Evolutionary conservation across 1,284 basidiomycete species (phyloP), one percentile per base, ranked within the genome.

Genomic region (Tilletia caries): DNA sequence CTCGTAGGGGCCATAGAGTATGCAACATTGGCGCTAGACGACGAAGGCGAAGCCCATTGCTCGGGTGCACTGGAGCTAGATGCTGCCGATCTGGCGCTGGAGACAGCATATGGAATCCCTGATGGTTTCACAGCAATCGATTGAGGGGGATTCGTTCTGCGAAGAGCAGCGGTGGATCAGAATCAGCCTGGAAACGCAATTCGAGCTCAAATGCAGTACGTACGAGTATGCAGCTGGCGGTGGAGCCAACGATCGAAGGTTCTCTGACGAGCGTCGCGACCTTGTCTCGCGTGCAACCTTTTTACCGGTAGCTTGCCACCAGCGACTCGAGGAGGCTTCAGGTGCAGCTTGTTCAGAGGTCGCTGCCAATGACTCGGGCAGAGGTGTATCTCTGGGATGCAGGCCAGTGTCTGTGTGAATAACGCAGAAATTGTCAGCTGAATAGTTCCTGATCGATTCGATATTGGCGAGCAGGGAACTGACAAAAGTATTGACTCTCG

Each of bases 161-260:
- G 32, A 29, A 62, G 10, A 62, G 29, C 20, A 27, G 25, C 2
- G 58, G 18, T 15, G 32, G 1, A 62, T 18, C 2, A 33, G 15
- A 41, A 15, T 6, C 37, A 41, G 15, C 15, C 15, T 41, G 15
- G 37, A 41, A 15, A 15, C 37, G 15, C 10, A 41, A 41, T 6
- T 34, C 6, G 5, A 27, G 8, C 23, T 6, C 13, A 33, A 20
- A n/a, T 18, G 32, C 18, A 33, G 32, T 33, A 62, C 58, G 5
- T 37, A 62, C 58, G 58, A 33, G 58, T 62, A 62, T 33, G 58
- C 58, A 32, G 58, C 29, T 6, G 58, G 58, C 27, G 58, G 58
- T 23, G 58, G 13, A 13, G 27, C 13, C 33, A 18, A 8, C 15
- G 15, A 5, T n/a, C 15, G 29, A 8, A 37, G 20, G n/a, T 25